Percentiles rank a stretch among this genome's conserved stretches.
Evolutionary conservation across 2,329 filamentous ascomycete genomes (phyloP).

Genomic region (Fonsecaea multimorphosa): DNA sequence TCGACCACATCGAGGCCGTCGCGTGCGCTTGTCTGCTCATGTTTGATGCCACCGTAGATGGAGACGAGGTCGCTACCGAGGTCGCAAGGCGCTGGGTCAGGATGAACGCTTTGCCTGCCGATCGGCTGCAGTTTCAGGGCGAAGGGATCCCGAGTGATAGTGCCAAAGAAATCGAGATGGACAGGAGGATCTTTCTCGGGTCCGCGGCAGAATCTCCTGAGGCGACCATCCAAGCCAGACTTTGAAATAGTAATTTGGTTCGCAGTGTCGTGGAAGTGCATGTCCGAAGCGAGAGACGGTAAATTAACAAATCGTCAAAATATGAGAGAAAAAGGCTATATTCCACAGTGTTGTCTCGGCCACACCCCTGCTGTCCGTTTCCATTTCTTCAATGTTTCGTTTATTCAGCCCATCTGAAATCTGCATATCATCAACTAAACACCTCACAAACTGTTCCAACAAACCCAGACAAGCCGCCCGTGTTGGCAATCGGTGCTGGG

Average conservation of each 20-base stretch:
- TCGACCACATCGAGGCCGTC: slow-evolving; percentile 38
- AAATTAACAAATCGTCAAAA: background rate
- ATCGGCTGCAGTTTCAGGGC: slow-evolving; percentile 10
- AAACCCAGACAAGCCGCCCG: slow-evolving; percentile 65
- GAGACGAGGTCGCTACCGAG: slow-evolving; percentile 44
- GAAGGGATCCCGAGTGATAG: background rate
- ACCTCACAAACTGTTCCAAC: slow-evolving; percentile 56
- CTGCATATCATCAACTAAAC: slow-evolving; percentile 12
- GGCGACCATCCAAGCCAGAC: slow-evolving; percentile 18
- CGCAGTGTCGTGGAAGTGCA: background rate
- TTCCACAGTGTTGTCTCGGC: background rate
- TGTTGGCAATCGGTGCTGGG: slow-evolving; percentile 52
- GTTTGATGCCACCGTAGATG: slow-evolving; percentile 47
- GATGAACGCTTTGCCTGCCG: slow-evolving; percentile 21
- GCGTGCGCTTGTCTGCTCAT: slow-evolving; percentile 46
- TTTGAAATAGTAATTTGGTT: slow-evolving; percentile 8
- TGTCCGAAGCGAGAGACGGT: background rate
- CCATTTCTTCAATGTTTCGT: background rate
- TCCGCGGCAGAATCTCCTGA: background rate
- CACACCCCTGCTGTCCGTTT: background rate
- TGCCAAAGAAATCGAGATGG: slow-evolving; percentile 27
- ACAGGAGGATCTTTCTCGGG: slow-evolving; percentile 34
- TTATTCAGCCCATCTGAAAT: background rate
- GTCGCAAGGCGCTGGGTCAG: slow-evolving; percentile 48
- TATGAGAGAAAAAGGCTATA: background rate